Base-by-base conservation (phyloP, 2,329 filamentous ascomycete genomes). In the Aspergillus terreus region DNA sequence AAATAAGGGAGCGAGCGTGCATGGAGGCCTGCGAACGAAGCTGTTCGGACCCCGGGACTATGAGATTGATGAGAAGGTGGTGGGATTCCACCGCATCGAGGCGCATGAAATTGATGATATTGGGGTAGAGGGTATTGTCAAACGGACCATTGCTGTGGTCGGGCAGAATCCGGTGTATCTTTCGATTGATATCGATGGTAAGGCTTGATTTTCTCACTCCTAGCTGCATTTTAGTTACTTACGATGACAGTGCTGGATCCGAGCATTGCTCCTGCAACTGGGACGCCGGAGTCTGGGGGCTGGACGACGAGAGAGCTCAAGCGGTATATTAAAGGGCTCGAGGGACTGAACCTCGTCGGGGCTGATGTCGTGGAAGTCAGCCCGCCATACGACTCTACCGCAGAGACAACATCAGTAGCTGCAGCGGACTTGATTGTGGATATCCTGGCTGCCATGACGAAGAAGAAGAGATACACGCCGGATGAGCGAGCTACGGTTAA, bases 331-430 rank as follows among this genome's bases (percentile, higher is more conserved):
- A 51, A 56, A 3, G 60, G 60, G 2, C 33, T 63, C 21, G 55
- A 55, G 10, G 54, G 49, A 14, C 11, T 63, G 10, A 60, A 60
- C 23, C 41, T 63, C 4, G 58, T 62, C 12, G 60, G 60, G 0
- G 58, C 59, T 1, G 58, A 60, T 45, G 53, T 62, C 6, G 59
- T 63, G 0, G 76, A 77, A 56, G 77, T 79, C 59, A 80, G 85
- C 6, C 85, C 60, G 4, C 52, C 58, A n/a, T 61, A 61, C 38
- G 59, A 62, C 38, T 48, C 47, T 1, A 46, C 41, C 1, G 55
- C 74, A 0, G 83, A 83, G 41, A 63, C 60, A 10, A 66, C 63
- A 2, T 59, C 60, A 3, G 50, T 67, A 14, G 64, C 64, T 2
- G 65, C 63, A 3, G 62, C 63, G n/a, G 61, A 66, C 52, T 51